phyloP scores from a whole-genome alignment of 2,329 filamentous ascomycete species.

The Monilinia laxa region DNA sequence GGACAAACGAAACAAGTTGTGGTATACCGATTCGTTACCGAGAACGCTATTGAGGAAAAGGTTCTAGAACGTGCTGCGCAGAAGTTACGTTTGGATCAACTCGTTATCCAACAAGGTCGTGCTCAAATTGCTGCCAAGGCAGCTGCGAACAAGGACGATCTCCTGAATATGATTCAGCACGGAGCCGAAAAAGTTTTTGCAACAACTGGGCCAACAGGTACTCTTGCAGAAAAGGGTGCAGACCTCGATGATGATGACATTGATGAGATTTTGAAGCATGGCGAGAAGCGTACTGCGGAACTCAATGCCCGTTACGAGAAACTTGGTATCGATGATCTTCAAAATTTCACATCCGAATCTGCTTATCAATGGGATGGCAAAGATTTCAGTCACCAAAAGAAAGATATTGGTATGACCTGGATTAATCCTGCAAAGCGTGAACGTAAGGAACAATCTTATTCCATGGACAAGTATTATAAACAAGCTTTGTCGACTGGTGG shows the following conservation, averaged over 20 bases:
- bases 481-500: conserved; percentile 81
- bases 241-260: conserved; percentile 86
- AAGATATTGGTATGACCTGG: conserved; percentile 90
- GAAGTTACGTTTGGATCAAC: conserved; percentile 91
- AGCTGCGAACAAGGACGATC: conserved; percentile 91
- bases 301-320: conserved; percentile 95
- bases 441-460: conserved; percentile 96
- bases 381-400: conserved; percentile 88
- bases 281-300: conserved; percentile 84
- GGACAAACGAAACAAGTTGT: conserved; percentile 97
- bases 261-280: conserved; percentile 80
- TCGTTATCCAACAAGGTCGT: conserved; percentile 97
- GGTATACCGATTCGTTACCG: conserved; percentile 95
- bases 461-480: conserved; percentile 98
- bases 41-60: conserved; percentile 98
- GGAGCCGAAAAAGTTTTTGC: conserved; percentile 94
- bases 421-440: conserved; percentile 98
- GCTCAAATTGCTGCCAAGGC: conserved; percentile 88
- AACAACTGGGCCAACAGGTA: conserved; percentile 63
- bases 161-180: conserved; percentile 97
- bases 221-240: conserved; percentile 56
- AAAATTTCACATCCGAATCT: conserved; percentile 96
- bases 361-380: conserved; percentile 99
- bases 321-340: conserved; percentile 91
- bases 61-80: conserved; percentile 95